These are phyloP conservation scores for Ceratocystis harringtonii DNA, from an alignment of 2,329 filamentous ascomycete genomes.

Conservation along the genomic window DNA sequence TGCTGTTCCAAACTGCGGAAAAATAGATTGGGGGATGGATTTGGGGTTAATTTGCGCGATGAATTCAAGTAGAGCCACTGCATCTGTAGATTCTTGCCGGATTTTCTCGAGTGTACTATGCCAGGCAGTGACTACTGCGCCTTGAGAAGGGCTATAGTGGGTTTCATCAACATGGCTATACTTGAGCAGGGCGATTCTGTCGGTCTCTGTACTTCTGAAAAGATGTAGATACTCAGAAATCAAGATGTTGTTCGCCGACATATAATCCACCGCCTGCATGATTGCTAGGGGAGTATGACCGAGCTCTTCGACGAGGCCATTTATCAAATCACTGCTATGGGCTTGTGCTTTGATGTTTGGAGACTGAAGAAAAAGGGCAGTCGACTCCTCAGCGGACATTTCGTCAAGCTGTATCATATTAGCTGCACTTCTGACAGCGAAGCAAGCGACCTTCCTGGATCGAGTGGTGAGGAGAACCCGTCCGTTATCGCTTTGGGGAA, in stretches of 20 bases:
- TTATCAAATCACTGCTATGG: background rate
- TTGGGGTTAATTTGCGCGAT: background rate
- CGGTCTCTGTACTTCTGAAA: background rate
- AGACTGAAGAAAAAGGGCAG: background rate
- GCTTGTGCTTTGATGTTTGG: background rate
- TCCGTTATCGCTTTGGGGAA: conserved; percentile 21
- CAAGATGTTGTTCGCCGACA: conserved; percentile 7
- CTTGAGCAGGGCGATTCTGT: background rate
- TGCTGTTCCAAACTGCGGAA: background rate
- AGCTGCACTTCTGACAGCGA: background rate
- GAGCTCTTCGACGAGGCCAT: background rate
- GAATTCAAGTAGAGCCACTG: background rate
- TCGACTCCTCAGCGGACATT: background rate
- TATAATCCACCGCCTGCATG: conserved; percentile 17
- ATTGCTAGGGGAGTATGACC: conserved; percentile 18
- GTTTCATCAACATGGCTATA: background rate
- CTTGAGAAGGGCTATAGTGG: background rate
- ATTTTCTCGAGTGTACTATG: background rate
- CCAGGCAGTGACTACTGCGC: background rate
- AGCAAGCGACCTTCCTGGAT: background rate
- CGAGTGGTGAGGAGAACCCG: conserved; percentile 14
- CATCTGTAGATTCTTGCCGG: background rate
- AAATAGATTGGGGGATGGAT: background rate
- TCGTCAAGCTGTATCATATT: background rate
- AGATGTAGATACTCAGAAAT: background rate